Evolutionary conservation across 768 basidiomycete species (phyloP).

Genomic region (Collybia nuda): DNA sequence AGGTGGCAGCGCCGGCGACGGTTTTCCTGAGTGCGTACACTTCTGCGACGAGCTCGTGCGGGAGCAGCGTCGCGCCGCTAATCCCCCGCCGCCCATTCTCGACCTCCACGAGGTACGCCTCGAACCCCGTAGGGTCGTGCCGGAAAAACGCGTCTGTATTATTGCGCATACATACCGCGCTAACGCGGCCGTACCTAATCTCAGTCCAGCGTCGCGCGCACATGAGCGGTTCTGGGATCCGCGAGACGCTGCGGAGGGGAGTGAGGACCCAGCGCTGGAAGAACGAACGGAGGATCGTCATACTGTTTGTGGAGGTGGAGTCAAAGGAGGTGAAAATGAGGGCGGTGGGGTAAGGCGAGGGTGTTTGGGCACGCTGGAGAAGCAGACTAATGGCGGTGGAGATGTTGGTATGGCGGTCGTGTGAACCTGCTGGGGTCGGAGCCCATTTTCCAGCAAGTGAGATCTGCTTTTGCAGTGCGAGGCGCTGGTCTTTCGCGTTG

Average conservation of each 20-base stretch:
- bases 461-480: slow-evolving; percentile 37
- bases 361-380: slow-evolving; percentile 38
- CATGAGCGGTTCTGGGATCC: slow-evolving; percentile 64
- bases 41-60: slow-evolving; percentile 56
- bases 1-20: neutral
- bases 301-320: slow-evolving; percentile 22
- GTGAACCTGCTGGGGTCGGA: slow-evolving; percentile 54
- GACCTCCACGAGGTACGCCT: slow-evolving; percentile 55
- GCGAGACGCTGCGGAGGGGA: slow-evolving; percentile 45
- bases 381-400: slow-evolving; percentile 60
- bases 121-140: slow-evolving; percentile 61
- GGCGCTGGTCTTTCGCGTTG: slow-evolving; percentile 24
- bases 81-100: slow-evolving; percentile 54
- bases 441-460: slow-evolving; percentile 73
- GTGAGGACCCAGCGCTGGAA: slow-evolving; percentile 61
- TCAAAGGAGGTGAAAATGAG: slow-evolving; percentile 26
- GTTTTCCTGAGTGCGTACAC: slow-evolving; percentile 16
- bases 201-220: slow-evolving; percentile 54
- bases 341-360: slow-evolving; percentile 26
- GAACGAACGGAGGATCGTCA: slow-evolving; percentile 56
- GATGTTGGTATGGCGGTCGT: slow-evolving; percentile 66
- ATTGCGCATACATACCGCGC: slow-evolving; percentile 60
- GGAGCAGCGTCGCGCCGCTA: slow-evolving; percentile 66
- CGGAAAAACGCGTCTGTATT: slow-evolving; percentile 54
- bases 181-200: slow-evolving; percentile 57